Percentiles rank a stretch among this genome's conserved stretches.
These are phyloP conservation scores for Alloteropsis semialata DNA, from an alignment of 176 grass and related monocot genomes.

Conservation along the genomic window DNA sequence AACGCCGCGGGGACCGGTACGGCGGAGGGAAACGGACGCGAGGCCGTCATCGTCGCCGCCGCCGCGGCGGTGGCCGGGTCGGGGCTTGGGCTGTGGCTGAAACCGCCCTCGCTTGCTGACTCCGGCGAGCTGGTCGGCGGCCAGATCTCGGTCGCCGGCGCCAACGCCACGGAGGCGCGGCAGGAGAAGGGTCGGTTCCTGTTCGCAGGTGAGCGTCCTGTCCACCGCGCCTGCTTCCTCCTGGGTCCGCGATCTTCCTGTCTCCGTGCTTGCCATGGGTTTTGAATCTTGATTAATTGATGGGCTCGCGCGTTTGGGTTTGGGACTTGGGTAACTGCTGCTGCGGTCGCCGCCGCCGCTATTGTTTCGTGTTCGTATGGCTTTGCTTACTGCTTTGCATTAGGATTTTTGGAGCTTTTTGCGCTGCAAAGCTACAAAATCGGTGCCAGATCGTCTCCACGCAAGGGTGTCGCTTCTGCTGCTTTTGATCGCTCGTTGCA, in stretches of 20 bases:
- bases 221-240: neutral
- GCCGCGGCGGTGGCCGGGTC: slow-evolving; percentile 54
- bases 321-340: too few relatives aligned
- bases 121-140: slow-evolving; percentile 18
- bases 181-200: slow-evolving; percentile 43
- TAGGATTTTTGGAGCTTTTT: neutral
- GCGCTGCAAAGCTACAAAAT: neutral
- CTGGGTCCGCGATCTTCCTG: neutral
- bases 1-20: slow-evolving; percentile 5
- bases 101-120: slow-evolving; percentile 48
- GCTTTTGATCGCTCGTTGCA: neutral
- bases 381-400: neutral
- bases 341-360: neutral
- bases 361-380: neutral
- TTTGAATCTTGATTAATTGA: neutral
- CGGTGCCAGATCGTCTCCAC: neutral
- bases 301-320: neutral
- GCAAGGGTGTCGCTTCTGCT: neutral
- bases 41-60: slow-evolving; percentile 21
- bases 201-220: slow-evolving; percentile 50
- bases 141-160: slow-evolving; percentile 44
- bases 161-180: neutral
- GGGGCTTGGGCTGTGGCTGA: slow-evolving; percentile 53
- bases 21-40: neutral
- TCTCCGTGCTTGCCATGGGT: neutral